A percentile compares a stretch with the other conserved stretches of the same genome.
Evolutionary conservation across 192 early-diverging fungal species (phyloP).

Genomic region (Spinellus fusiger): DNA sequence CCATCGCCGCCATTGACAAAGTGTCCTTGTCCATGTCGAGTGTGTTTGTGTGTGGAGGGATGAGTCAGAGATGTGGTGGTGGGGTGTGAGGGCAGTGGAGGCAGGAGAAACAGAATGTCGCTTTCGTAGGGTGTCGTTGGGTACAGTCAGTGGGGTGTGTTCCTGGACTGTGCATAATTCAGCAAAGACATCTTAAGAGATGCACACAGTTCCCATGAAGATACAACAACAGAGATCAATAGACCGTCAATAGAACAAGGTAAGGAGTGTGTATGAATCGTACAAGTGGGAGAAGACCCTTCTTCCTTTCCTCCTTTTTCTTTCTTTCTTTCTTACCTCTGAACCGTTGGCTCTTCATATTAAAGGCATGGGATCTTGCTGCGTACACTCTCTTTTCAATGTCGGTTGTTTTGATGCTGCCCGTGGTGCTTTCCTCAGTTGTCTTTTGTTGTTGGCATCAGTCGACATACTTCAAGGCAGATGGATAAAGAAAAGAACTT

Average conservation of each 20-base stretch:
- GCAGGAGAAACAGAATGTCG: conserved; percentile 5
- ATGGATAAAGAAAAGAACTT: too few species aligned
- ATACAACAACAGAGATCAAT: neutral
- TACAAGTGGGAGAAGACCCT: too few species aligned
- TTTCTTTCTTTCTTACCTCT: conserved; percentile 41
- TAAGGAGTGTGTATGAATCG: too few species aligned
- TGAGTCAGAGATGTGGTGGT: conserved; percentile 16
- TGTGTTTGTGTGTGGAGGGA: conserved; percentile 6
- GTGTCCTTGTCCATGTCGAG: conserved; percentile 27
- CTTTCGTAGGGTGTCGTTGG: conserved; percentile 6
- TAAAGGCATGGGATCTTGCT: conserved; percentile 71
- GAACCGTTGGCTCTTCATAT: conserved; percentile 70
- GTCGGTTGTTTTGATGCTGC: conserved; percentile 76
- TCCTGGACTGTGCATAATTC: conserved; percentile 64
- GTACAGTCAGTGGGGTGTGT: conserved; percentile 14
- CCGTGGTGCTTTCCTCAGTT: conserved; percentile 90
- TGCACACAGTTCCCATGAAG: neutral
- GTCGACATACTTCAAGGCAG: neutral
- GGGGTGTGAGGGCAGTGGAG: conserved; percentile 20
- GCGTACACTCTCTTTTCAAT: conserved; percentile 78
- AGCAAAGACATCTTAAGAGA: conserved; percentile 65
- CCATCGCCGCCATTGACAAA: conserved; percentile 53
- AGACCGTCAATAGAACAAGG: too few species aligned
- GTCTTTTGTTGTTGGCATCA: conserved; percentile 27
- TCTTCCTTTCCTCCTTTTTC: too few species aligned